Conservation (phyloP, 192 early-diverging fungal species). For the Rhizoclosmatium globosum region DNA sequence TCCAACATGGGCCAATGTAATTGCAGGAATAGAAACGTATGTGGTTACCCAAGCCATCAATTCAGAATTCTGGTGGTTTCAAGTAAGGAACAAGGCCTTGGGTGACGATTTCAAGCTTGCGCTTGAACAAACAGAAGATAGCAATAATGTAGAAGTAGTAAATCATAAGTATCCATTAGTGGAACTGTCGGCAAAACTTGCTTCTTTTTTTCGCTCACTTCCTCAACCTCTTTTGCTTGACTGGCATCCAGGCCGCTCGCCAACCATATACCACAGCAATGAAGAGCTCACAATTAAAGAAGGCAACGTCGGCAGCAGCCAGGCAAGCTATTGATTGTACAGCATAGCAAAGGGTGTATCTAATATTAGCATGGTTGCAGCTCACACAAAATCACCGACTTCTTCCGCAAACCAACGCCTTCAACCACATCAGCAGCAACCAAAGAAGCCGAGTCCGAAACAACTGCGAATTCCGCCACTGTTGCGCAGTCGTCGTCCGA, state of each 20-base stretch:
- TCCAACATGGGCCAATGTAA: background rate
- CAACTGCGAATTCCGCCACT: background rate
- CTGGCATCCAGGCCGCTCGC: too few species aligned
- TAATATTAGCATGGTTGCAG: slow-evolving; percentile 53
- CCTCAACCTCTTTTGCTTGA: background rate
- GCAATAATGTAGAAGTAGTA: background rate
- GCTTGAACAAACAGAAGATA: background rate
- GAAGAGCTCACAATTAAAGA: slow-evolving; percentile 4
- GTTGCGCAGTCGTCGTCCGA: background rate
- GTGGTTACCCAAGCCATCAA: slow-evolving; percentile 14
- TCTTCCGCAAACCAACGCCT: slow-evolving; percentile 55
- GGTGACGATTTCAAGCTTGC: background rate
- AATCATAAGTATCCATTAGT: background rate
- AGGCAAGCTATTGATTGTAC: background rate
- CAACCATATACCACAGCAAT: background rate
- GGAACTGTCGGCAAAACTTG: background rate
- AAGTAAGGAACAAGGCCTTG: background rate
- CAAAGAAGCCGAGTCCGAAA: background rate
- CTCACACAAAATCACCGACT: slow-evolving; percentile 49
- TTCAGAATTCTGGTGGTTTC: slow-evolving; percentile 17
- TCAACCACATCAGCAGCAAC: background rate
- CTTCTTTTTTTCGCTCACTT: background rate
- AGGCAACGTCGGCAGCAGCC: background rate
- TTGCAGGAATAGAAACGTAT: slow-evolving; percentile 3
- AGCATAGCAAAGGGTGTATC: background rate